phyloP scores from a whole-genome alignment of 306 rosid genomes.

The Amphicarpaea edgeworthii region DNA sequence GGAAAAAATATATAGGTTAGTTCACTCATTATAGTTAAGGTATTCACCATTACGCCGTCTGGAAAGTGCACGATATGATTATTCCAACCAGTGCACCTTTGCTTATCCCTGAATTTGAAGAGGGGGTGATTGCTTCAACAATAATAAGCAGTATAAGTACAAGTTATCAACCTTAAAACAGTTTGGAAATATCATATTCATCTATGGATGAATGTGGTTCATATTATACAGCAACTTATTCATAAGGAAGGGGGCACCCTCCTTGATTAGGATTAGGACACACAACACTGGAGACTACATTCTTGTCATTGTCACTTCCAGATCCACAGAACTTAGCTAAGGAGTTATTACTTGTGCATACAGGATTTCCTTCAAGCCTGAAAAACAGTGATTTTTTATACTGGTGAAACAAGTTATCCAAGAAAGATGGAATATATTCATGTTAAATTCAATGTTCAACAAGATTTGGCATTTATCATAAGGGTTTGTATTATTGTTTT shows the following conservation, averaged over 20 bases:
- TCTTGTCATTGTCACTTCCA: constrained; percentile 38
- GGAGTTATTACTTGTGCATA: constrained; percentile 58
- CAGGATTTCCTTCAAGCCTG: constrained; percentile 95
- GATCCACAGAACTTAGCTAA: constrained; percentile 60
- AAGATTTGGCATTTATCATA: neutral
- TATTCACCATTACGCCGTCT: constrained; percentile 75
- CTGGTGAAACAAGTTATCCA: constrained; percentile 11
- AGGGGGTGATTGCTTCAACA: constrained; percentile 48
- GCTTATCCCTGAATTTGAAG: constrained; percentile 65
- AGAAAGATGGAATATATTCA: constrained; percentile 1
- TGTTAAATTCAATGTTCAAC: neutral
- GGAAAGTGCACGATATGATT: constrained; percentile 51
- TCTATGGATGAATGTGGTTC: neutral
- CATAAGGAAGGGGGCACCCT: constrained; percentile 68
- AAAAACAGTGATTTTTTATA: constrained; percentile 33
- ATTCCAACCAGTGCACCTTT: constrained; percentile 76
- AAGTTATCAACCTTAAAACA: constrained; percentile 4
- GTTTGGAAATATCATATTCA: constrained; percentile 9
- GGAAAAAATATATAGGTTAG: neutral
- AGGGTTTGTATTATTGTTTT: neutral
- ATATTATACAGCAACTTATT: neutral
- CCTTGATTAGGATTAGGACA: constrained; percentile 58
- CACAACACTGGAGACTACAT: constrained; percentile 36
- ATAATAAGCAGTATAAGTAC: constrained; percentile 31
- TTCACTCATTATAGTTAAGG: constrained; percentile 17